phyloP scores from a whole-genome alignment of 306 rosid species.

The Benincasa hispida region DNA sequence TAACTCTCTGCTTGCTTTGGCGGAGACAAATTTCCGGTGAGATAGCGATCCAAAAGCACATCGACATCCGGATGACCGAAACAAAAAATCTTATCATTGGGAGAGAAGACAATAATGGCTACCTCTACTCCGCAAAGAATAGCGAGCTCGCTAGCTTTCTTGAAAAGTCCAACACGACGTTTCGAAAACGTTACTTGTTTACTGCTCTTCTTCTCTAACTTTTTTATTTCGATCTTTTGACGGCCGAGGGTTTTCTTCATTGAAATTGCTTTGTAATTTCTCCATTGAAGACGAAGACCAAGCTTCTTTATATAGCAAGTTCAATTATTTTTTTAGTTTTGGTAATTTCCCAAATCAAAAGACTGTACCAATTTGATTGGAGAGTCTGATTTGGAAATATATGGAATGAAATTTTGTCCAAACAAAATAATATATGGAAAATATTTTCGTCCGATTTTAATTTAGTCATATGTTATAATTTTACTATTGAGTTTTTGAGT shows the following conservation, averaged over 20 bases:
- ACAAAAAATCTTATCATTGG: conserved; percentile 21
- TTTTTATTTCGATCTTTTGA: too few species aligned
- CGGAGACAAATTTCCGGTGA: background rate
- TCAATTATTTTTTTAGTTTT: too few species aligned
- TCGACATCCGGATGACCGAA: background rate
- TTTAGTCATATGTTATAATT: too few species aligned
- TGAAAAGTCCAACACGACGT: conserved; percentile 34
- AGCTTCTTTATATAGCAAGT: too few species aligned
- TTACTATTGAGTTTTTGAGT: too few species aligned
- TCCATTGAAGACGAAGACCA: background rate
- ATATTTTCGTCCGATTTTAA: too few species aligned
- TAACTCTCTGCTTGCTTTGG: background rate
- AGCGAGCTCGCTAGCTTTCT: conserved; percentile 40
- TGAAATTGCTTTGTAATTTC: background rate
- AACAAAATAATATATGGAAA: too few species aligned
- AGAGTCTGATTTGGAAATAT: too few species aligned
- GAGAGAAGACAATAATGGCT: conserved; percentile 34
- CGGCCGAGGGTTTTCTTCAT: background rate
- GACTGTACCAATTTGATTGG: too few species aligned
- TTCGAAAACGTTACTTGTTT: conserved; percentile 29
- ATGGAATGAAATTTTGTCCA: too few species aligned
- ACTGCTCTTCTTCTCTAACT: background rate
- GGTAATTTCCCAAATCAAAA: too few species aligned
- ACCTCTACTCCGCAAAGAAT: conserved; percentile 25
- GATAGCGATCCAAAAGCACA: background rate